Evolutionary conservation across 176 grass and related monocot species (phyloP).

Genomic region (Melocanna baccifera): DNA sequence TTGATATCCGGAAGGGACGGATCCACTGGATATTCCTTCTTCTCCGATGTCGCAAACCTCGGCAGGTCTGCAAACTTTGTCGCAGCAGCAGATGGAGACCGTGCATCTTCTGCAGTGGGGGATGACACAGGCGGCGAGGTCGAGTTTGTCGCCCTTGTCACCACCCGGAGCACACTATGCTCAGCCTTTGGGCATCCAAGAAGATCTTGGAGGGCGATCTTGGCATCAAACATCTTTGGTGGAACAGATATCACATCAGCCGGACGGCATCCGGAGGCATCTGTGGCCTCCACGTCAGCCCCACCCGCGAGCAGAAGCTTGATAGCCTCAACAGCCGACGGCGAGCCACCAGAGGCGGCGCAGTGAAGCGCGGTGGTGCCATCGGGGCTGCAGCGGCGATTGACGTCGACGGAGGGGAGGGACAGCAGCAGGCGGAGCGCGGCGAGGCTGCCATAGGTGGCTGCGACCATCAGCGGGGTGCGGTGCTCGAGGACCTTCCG

Average conservation of each 20-base stretch:
- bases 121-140: slow-evolving; percentile 43
- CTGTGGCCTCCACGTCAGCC: slow-evolving; percentile 40
- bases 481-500: slow-evolving; percentile 58
- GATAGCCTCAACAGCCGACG: slow-evolving; percentile 42
- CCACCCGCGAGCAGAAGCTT: slow-evolving; percentile 51
- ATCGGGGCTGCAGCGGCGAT: slow-evolving; percentile 51
- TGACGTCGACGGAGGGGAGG: slow-evolving; percentile 53
- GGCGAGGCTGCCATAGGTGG: slow-evolving; percentile 64
- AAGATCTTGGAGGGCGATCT: slow-evolving; percentile 54
- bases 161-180: slow-evolving; percentile 31
- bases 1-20: slow-evolving; percentile 79
- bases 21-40: slow-evolving; percentile 80
- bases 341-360: slow-evolving; percentile 61
- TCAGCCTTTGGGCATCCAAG: slow-evolving; percentile 42
- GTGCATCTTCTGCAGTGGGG: slow-evolving; percentile 41
- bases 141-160: slow-evolving; percentile 32
- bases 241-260: slow-evolving; percentile 61
- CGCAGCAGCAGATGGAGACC: slow-evolving; percentile 40
- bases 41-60: slow-evolving; percentile 44
- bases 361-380: slow-evolving; percentile 74
- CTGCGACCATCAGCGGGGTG: slow-evolving; percentile 75
- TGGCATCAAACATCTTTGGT: slow-evolving; percentile 45
- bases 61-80: slow-evolving; percentile 56
- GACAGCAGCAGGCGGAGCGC: slow-evolving; percentile 46
- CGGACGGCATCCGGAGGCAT: slow-evolving; percentile 49